Evolutionary conservation across 805 yeast species (phyloP).

Genomic region (Wickerhamomyces ciferrii): DNA sequence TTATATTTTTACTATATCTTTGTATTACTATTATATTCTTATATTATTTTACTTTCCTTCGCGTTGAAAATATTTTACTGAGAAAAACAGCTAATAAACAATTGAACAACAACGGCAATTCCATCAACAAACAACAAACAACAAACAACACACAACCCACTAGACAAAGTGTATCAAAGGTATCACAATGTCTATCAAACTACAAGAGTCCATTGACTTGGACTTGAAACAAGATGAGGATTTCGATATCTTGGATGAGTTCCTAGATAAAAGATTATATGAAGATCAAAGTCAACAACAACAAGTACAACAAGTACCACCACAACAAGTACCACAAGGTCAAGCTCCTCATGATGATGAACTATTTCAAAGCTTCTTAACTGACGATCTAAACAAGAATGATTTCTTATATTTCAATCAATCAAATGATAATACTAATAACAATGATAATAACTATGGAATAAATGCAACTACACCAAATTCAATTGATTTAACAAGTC

Average conservation of each 20-base stretch:
- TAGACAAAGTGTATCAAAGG: neutral
- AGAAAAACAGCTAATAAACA: too few species aligned
- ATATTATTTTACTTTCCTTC: too few species aligned
- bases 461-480: constrained; percentile 12
- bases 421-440: too few species aligned
- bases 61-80: too few species aligned
- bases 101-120: too few species aligned
- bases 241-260: constrained; percentile 47
- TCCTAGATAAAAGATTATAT: constrained; percentile 20
- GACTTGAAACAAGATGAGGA: constrained; percentile 19
- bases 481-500: constrained; percentile 3
- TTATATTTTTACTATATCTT: too few species aligned
- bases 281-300: constrained; percentile 1
- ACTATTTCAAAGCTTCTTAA: constrained; percentile 17
- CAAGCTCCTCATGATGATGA: constrained; percentile 12
- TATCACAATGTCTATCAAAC: constrained; percentile 9
- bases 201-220: constrained; percentile 18
- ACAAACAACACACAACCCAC: too few species aligned
- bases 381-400: constrained; percentile 19
- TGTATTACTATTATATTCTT: too few species aligned
- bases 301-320: constrained; percentile 1
- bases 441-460: too few species aligned
- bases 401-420: constrained; percentile 14
- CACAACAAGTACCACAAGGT: neutral
- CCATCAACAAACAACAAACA: too few species aligned